Evolutionary conservation across 805 yeast species (phyloP).

Genomic region (Kluyveromyces wickerhamii): DNA sequence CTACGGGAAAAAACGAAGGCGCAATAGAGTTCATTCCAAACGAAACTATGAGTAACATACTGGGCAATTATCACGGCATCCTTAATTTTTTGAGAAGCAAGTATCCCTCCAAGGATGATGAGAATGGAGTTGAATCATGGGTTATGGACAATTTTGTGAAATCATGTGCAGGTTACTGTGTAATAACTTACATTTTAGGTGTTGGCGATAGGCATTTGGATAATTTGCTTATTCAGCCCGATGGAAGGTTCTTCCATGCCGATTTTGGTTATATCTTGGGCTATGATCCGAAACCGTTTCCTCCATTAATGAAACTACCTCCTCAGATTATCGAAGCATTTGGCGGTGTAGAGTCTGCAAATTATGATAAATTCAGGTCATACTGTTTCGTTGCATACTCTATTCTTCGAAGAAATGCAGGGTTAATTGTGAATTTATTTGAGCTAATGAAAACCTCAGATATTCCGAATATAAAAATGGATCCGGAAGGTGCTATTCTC

Average conservation of each 20-base stretch:
- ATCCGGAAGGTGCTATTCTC: slow-evolving; percentile 77
- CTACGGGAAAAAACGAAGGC: slow-evolving; percentile 88
- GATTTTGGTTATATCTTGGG: slow-evolving; percentile 97
- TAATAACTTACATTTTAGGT: slow-evolving; percentile 86
- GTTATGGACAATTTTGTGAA: slow-evolving; percentile 92
- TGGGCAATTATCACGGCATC: slow-evolving; percentile 69
- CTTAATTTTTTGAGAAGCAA: slow-evolving; percentile 60
- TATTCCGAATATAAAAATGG: slow-evolving; percentile 81
- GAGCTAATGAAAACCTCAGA: slow-evolving; percentile 91
- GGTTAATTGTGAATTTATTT: slow-evolving; percentile 80
- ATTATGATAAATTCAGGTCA: slow-evolving; percentile 78
- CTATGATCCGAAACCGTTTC: slow-evolving; percentile 96
- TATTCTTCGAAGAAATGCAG: slow-evolving; percentile 81
- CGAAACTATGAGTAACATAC: slow-evolving; percentile 73
- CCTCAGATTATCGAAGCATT: slow-evolving; percentile 95
- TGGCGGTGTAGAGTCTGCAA: slow-evolving; percentile 87
- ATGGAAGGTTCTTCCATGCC: slow-evolving; percentile 93
- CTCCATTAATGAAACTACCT: slow-evolving; percentile 96
- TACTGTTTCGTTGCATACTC: slow-evolving; percentile 94
- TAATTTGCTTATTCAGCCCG: slow-evolving; percentile 70
- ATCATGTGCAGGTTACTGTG: slow-evolving; percentile 97
- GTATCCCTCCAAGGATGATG: slow-evolving; percentile 43
- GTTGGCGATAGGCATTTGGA: slow-evolving; percentile 98
- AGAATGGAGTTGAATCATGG: slow-evolving; percentile 33
- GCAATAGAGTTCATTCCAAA: slow-evolving; percentile 93